Percentiles rank a stretch among this genome's conserved stretches.
phyloP scores from a whole-genome alignment of 352 stramenopile species.

The Pythium dissotocum region DNA sequence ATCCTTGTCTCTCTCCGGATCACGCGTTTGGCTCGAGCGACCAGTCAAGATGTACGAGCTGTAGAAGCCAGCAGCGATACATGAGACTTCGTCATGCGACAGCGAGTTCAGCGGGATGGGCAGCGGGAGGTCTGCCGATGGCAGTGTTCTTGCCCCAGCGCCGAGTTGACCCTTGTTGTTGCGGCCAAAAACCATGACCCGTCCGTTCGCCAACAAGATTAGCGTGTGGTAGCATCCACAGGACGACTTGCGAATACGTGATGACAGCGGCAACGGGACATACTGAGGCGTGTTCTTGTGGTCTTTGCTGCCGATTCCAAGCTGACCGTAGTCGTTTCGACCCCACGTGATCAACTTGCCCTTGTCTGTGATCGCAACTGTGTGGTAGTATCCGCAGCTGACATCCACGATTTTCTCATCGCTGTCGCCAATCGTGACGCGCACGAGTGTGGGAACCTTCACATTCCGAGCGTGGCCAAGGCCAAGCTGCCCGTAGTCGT shows the following conservation, averaged over 20 bases:
- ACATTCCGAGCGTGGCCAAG: slow-evolving; percentile 75
- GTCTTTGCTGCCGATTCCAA: slow-evolving; percentile 88
- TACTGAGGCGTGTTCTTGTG: slow-evolving; percentile 83
- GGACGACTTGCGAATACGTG: slow-evolving; percentile 72
- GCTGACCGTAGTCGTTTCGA: slow-evolving; percentile 84
- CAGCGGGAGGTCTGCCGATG: slow-evolving; percentile 79
- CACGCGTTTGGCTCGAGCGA: slow-evolving; percentile 43
- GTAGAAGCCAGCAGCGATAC: slow-evolving; percentile 84
- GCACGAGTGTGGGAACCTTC: slow-evolving; percentile 72
- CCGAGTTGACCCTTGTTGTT: slow-evolving; percentile 90
- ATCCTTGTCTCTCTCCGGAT: slow-evolving; percentile 37
- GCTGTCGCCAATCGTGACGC: slow-evolving; percentile 57
- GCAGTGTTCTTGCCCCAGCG: slow-evolving; percentile 68
- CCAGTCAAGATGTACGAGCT: slow-evolving; percentile 88
- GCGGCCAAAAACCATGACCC: slow-evolving; percentile 86
- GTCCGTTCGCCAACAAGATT: slow-evolving; percentile 72
- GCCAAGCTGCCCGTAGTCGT: slow-evolving; percentile 87
- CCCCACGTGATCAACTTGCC: slow-evolving; percentile 87
- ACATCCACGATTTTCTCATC: slow-evolving; percentile 80
- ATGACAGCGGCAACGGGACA: slow-evolving; percentile 76
- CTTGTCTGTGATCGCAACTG: slow-evolving; percentile 73
- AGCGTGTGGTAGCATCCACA: slow-evolving; percentile 87
- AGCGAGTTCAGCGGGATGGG: slow-evolving; percentile 76
- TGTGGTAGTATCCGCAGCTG: slow-evolving; percentile 88
- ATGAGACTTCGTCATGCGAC: slow-evolving; percentile 79